These are phyloP conservation scores for Ophiostoma novo-ulmi DNA, from an alignment of 2,329 filamentous ascomycete species.

Conservation along the genomic window DNA sequence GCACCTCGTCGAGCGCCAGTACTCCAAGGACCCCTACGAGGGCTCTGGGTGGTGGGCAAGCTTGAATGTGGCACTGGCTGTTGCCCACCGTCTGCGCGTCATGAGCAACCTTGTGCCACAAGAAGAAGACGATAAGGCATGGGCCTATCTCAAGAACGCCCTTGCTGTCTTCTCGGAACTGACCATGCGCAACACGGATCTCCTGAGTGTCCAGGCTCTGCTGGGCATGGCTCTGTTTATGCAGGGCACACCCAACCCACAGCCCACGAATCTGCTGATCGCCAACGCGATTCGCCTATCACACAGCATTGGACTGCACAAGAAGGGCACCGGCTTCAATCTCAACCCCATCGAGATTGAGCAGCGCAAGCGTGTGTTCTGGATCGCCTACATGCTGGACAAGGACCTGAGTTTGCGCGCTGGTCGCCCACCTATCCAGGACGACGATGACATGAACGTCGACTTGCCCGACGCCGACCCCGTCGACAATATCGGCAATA, in stretches of 20 bases:
- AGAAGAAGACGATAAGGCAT: constrained; percentile 90
- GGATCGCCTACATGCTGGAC: constrained; percentile 62
- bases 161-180: constrained; percentile 89
- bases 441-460: constrained; percentile 81
- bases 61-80: constrained; percentile 88
- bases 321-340: constrained; percentile 86
- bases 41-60: constrained; percentile 98
- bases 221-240: constrained; percentile 92
- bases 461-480: constrained; percentile 89
- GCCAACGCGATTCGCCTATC: constrained; percentile 85
- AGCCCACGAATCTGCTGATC: constrained; percentile 86
- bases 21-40: constrained; percentile 85
- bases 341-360: constrained; percentile 91
- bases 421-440: constrained; percentile 55
- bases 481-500: constrained; percentile 87
- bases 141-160: constrained; percentile 94
- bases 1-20: constrained; percentile 91
- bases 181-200: constrained; percentile 91
- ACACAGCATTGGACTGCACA: constrained; percentile 93
- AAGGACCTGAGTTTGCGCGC: constrained; percentile 58
- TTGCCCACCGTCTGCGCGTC: constrained; percentile 83
- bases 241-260: constrained; percentile 93
- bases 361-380: constrained; percentile 66
- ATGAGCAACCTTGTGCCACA: constrained; percentile 91
- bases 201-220: constrained; percentile 89